phyloP scores from a whole-genome alignment of 2,329 filamentous ascomycete species.

The Dactylonectria macrodidyma region DNA sequence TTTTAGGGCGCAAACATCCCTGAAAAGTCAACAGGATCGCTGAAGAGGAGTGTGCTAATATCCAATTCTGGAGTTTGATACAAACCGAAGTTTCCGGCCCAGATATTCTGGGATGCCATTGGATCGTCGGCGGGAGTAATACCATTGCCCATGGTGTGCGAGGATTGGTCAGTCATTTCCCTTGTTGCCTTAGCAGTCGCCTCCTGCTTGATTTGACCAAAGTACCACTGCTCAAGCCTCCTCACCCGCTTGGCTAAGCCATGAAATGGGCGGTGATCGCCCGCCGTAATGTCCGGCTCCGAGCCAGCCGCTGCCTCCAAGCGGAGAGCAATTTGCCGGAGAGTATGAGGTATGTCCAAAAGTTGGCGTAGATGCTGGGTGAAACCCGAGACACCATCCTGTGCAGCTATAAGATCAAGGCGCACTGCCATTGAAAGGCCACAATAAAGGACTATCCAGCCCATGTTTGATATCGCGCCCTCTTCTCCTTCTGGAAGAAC shows the following conservation, averaged over 20 bases:
- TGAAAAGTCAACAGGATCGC: constrained; percentile 35
- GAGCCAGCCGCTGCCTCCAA: constrained; percentile 39
- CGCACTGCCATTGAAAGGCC: constrained; percentile 47
- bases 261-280: constrained; percentile 42
- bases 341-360: constrained; percentile 46
- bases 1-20: constrained; percentile 7
- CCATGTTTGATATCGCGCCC: constrained; percentile 48
- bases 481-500: constrained; percentile 46
- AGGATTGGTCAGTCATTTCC: background rate
- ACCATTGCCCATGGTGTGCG: background rate
- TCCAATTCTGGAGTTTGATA: constrained; percentile 29
- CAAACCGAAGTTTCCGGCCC: constrained; percentile 23
- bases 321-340: constrained; percentile 47
- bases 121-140: background rate
- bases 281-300: background rate
- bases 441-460: constrained; percentile 52
- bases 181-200: constrained; percentile 4
- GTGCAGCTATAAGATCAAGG: constrained; percentile 47
- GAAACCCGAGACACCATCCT: constrained; percentile 32
- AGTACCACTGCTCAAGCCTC: constrained; percentile 40
- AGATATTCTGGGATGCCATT: constrained; percentile 12
- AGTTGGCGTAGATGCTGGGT: constrained; percentile 45
- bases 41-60: constrained; percentile 35
- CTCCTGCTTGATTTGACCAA: background rate
- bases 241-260: constrained; percentile 37